Evolutionary conservation across 225 moss, liverwort and hornwort species (phyloP).

Genomic region (Straminergon stramineum): DNA sequence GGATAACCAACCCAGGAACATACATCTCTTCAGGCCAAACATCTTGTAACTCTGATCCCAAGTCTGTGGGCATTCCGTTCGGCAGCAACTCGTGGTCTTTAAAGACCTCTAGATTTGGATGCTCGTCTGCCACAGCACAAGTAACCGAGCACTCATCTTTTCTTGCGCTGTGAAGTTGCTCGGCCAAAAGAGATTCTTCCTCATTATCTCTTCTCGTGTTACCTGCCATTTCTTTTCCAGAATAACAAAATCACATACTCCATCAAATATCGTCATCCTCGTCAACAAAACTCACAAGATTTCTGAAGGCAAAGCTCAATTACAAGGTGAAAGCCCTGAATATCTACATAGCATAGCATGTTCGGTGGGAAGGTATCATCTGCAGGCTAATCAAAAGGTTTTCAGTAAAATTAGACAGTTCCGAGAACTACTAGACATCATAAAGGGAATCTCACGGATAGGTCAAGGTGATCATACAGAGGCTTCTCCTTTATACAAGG

Average conservation of each 20-base stretch:
- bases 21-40: background rate
- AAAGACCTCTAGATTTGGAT: background rate
- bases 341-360: background rate
- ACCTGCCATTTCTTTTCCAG: background rate
- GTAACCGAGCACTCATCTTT: background rate
- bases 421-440: background rate
- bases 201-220: background rate
- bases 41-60: background rate
- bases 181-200: background rate
- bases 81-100: background rate
- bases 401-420: background rate
- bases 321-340: background rate
- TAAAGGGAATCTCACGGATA: background rate
- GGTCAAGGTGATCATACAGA: background rate
- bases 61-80: background rate
- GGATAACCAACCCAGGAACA: background rate
- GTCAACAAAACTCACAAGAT: background rate
- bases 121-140: background rate
- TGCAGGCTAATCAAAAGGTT: background rate
- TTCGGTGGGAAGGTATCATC: background rate
- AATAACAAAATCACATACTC: too few species aligned
- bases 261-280: background rate
- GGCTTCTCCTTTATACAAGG: background rate
- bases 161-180: background rate
- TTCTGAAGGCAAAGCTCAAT: background rate